phyloP scores from a whole-genome alignment of 306 rosid genomes.

The Morella rubra region DNA sequence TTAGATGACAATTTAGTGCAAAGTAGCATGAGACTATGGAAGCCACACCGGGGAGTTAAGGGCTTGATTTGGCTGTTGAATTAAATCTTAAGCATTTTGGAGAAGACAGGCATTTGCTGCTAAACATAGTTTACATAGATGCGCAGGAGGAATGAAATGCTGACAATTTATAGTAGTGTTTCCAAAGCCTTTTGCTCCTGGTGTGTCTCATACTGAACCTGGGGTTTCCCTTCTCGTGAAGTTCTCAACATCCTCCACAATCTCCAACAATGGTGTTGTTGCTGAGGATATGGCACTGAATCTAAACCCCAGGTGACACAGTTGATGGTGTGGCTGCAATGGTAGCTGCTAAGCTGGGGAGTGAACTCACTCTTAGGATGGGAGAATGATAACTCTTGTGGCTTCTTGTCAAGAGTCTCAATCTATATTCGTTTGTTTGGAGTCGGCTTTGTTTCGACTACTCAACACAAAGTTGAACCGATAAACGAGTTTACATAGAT shows the following conservation, averaged over 20 bases:
- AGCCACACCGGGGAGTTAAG: background rate
- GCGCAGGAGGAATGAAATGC: background rate
- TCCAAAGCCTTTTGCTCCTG: slow-evolving; percentile 63
- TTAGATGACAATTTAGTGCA: background rate
- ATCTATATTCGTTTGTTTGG: background rate
- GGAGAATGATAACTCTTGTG: slow-evolving; percentile 33
- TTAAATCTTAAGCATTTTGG: background rate
- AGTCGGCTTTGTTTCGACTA: no score
- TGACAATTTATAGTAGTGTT: background rate
- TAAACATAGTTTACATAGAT: background rate
- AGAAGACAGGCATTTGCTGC: background rate
- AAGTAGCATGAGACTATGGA: background rate
- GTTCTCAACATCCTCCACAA: slow-evolving; percentile 83
- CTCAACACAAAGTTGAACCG: no score
- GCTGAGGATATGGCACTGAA: slow-evolving; percentile 74
- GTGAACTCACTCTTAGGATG: slow-evolving; percentile 79
- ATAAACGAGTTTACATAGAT: background rate
- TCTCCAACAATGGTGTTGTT: slow-evolving; percentile 71
- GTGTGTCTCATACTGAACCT: slow-evolving; percentile 87
- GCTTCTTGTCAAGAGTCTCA: background rate
- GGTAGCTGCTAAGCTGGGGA: slow-evolving; percentile 93
- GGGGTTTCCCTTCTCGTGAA: slow-evolving; percentile 73
- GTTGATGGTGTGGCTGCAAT: slow-evolving; percentile 96
- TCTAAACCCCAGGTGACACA: slow-evolving; percentile 85
- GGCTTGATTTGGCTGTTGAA: background rate